A percentile compares a stretch with the other conserved stretches of the same genome.
These are phyloP conservation scores for Calonectria crousiana DNA, from an alignment of 2,329 filamentous ascomycete species.

Conservation along the genomic window DNA sequence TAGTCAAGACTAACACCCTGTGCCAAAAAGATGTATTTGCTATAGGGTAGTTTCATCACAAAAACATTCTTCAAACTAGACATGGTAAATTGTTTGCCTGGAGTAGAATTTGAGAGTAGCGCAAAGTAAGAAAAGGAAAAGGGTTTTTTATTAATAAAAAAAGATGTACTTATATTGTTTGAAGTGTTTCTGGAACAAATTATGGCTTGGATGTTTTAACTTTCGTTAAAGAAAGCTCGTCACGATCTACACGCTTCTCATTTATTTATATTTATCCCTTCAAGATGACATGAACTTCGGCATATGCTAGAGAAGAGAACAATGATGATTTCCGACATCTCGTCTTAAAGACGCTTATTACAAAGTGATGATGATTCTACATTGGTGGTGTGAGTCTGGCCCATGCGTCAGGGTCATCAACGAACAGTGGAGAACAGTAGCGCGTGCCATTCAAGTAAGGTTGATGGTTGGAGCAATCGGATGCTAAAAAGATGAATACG, in stretches of 20 bases:
- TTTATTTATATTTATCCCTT: too few species aligned
- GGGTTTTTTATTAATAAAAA: too few species aligned
- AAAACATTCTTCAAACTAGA: neutral
- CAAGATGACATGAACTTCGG: too few species aligned
- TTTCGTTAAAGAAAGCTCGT: too few species aligned
- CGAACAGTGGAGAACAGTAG: neutral
- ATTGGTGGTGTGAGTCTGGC: neutral
- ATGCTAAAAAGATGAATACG: neutral
- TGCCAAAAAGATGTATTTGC: neutral
- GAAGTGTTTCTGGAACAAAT: too few species aligned
- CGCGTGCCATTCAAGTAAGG: neutral
- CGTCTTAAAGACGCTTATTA: neutral
- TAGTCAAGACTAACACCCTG: neutral
- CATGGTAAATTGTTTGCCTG: neutral
- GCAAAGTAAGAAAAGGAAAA: too few species aligned
- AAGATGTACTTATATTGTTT: too few species aligned
- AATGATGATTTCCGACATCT: rapidly evolving
- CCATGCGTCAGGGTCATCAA: neutral
- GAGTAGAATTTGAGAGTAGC: neutral
- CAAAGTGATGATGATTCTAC: neutral
- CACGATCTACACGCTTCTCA: too few species aligned
- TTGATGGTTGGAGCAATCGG: neutral
- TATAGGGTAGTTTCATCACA: neutral
- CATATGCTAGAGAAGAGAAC: neutral
- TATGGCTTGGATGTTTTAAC: too few species aligned